Evolutionary conservation across 768 basidiomycete genomes (phyloP).

Genomic region (Pisolithus albus): DNA sequence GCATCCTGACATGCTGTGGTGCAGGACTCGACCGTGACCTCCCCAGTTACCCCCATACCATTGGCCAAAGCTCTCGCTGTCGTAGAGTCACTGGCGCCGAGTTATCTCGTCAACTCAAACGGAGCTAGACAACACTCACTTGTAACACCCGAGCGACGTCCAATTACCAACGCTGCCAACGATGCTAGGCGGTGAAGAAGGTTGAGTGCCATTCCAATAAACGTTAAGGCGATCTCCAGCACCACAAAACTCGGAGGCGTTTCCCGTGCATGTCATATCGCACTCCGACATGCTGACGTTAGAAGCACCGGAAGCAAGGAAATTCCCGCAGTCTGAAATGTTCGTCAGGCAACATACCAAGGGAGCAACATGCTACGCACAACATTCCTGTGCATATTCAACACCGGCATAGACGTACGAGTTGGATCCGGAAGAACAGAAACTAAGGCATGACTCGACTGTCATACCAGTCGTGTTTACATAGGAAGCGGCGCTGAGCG

Average conservation of each 20-base stretch:
- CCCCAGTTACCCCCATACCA: conserved; percentile 30
- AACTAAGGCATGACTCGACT: conserved; percentile 42
- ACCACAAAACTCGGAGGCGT: conserved; percentile 53
- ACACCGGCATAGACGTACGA: conserved; percentile 60
- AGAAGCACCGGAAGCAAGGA: conserved; percentile 39
- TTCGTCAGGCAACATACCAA: neutral
- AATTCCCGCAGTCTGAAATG: conserved; percentile 56
- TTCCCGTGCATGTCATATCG: conserved; percentile 54
- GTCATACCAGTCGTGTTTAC: conserved; percentile 53
- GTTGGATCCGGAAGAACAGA: conserved; percentile 31
- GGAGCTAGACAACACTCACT: conserved; percentile 30
- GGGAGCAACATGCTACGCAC: conserved; percentile 30
- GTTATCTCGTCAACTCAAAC: neutral
- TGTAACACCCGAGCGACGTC: conserved; percentile 71
- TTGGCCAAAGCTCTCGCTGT: conserved; percentile 29
- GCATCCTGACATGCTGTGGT: conserved; percentile 40
- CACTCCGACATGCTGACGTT: conserved; percentile 48
- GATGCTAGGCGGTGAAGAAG: conserved; percentile 50
- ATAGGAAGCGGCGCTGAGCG: conserved; percentile 45
- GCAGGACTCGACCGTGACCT: conserved; percentile 45
- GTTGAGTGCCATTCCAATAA: conserved; percentile 53
- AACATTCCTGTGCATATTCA: conserved; percentile 62
- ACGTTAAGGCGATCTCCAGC: conserved; percentile 53
- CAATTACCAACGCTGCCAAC: conserved; percentile 54
- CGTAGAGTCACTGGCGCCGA: conserved; percentile 26